Evolutionary conservation across 805 yeast genomes (phyloP).

Genomic region (Cyberlindnera suaveolens): DNA sequence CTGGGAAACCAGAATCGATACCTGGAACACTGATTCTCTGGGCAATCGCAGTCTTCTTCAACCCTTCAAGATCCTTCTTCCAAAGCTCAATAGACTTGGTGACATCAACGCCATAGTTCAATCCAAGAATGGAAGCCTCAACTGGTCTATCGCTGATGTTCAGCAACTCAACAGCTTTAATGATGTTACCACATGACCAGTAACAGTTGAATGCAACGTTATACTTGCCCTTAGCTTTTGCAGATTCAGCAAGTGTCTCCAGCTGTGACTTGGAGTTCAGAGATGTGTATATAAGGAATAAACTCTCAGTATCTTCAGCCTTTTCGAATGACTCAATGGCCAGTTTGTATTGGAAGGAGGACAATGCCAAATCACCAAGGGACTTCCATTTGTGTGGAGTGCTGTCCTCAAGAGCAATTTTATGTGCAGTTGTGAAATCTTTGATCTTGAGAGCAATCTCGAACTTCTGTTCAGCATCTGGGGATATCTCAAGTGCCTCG

Average conservation of each 20-base stretch:
- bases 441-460: constrained; percentile 80
- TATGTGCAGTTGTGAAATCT: constrained; percentile 65
- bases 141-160: constrained; percentile 61
- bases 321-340: constrained; percentile 76
- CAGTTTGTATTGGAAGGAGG: constrained; percentile 69
- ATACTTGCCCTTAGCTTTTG: constrained; percentile 70
- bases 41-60: constrained; percentile 53
- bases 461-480: constrained; percentile 86
- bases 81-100: constrained; percentile 50
- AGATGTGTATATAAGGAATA: constrained; percentile 77
- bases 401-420: constrained; percentile 48
- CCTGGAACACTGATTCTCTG: constrained; percentile 48
- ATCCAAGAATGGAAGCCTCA: constrained; percentile 80
- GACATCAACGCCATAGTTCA: constrained; percentile 53
- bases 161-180: constrained; percentile 58
- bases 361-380: constrained; percentile 81
- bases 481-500: constrained; percentile 76
- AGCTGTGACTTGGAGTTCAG: constrained; percentile 64
- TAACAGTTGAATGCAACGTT: constrained; percentile 88
- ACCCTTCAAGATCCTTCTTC: constrained; percentile 50
- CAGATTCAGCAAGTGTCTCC: constrained; percentile 54
- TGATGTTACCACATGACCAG: constrained; percentile 77
- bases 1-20: constrained; percentile 25
- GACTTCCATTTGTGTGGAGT: constrained; percentile 80
- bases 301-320: constrained; percentile 76